Evolutionary conservation across 1,284 basidiomycete genomes (phyloP).

Genomic region (Moniliella sp.): DNA sequence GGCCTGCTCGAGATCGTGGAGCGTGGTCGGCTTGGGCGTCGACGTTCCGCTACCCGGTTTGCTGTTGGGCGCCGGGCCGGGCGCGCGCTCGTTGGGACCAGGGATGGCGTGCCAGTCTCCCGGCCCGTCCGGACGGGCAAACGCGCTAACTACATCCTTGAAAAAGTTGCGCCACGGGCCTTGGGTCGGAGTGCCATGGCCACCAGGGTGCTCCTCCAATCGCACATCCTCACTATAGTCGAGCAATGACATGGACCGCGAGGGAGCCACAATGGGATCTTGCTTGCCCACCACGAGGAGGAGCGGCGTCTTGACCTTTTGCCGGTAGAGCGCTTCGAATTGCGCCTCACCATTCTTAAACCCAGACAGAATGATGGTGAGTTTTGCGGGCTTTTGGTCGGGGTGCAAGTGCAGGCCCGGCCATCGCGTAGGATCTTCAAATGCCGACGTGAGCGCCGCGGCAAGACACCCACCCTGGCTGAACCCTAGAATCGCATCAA

Average conservation of each 20-base stretch:
- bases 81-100: not conserved
- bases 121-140: conserved; percentile 3
- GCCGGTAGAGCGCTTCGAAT: conserved; percentile 15
- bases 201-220: conserved; percentile 25
- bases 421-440: conserved; percentile 16
- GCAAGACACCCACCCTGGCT: conserved; percentile 21
- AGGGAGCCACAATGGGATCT: conserved; percentile 3
- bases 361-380: conserved; percentile 23
- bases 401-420: conserved; percentile 10
- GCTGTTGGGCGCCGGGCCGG: too few relatives aligned
- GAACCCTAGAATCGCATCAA: conserved; percentile 28
- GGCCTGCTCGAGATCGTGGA: too few relatives aligned
- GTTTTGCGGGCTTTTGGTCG: conserved; percentile 12
- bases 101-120: not conserved
- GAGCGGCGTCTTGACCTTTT: conserved; percentile 16
- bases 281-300: conserved; percentile 16
- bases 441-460: conserved; percentile 16
- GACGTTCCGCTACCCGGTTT: too few relatives aligned
- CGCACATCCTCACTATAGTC: conserved; percentile 13
- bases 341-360: conserved; percentile 15
- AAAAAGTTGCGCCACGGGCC: conserved; percentile 29
- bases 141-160: conserved; percentile 16
- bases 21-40: too few relatives aligned
- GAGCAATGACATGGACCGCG: too few relatives aligned
- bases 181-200: conserved; percentile 26